Percentiles rank a stretch among this genome's conserved stretches.
Evolutionary conservation across 805 yeast genomes (phyloP).

Genomic region (Candida nanaspora): DNA sequence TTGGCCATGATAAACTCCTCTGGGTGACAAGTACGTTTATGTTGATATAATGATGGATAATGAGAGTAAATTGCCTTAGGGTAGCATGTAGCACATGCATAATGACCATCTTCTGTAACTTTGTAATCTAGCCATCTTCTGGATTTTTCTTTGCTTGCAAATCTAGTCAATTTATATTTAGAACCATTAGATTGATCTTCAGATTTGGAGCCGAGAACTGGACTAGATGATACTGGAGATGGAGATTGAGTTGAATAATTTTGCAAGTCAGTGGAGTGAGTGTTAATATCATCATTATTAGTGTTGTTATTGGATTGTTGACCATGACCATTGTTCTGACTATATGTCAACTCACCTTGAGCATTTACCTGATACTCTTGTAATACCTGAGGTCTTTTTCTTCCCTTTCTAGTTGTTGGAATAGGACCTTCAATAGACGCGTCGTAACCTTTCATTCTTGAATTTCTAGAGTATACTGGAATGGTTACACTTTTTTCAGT

Average conservation of each 20-base stretch:
- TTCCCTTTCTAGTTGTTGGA: background rate
- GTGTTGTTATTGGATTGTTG: too few species aligned
- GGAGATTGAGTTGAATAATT: too few species aligned
- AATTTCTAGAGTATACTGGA: background rate
- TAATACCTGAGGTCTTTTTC: too few species aligned
- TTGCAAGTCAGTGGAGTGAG: too few species aligned
- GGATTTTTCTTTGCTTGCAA: background rate
- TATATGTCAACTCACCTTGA: too few species aligned
- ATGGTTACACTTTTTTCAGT: background rate
- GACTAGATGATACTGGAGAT: too few species aligned
- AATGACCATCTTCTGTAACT: constrained; percentile 12
- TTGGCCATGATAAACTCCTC: constrained; percentile 9
- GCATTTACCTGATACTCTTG: too few species aligned
- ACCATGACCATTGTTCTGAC: too few species aligned
- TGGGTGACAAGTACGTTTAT: constrained; percentile 11
- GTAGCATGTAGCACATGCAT: constrained; percentile 13
- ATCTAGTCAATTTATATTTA: too few species aligned
- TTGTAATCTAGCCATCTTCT: constrained; percentile 10
- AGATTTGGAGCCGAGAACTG: too few species aligned
- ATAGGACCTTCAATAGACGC: background rate
- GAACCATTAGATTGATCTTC: too few species aligned
- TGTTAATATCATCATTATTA: too few species aligned
- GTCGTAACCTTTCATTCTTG: background rate
- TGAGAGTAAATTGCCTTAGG: constrained; percentile 6
- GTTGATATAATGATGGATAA: constrained; percentile 16